Base-by-base conservation (phyloP, 257 asterid species). In the Coffea eugenioides region DNA sequence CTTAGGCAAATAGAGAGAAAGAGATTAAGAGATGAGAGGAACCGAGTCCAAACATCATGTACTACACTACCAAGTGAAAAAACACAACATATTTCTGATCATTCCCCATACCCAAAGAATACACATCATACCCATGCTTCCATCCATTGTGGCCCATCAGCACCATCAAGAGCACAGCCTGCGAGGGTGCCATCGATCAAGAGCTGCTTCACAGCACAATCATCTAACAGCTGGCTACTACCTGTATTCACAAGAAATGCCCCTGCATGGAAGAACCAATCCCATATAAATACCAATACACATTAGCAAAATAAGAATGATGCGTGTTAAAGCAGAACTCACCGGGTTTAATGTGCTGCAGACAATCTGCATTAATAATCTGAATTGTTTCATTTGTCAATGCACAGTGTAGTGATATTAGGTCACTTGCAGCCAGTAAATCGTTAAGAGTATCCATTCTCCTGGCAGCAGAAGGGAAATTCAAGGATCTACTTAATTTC, bases 141-240 rank as follows among this genome's bases (percentile, higher is more conserved):
- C 99, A 96, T 96, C 99, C 99, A 96, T 84, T 96, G 99, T 69
- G 99, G 99, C 84, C 99, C 99, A 89, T 96, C 99, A 83, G 98
- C 98, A 79, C 99, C 99, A 87, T 96, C 99, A 79, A 96, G 88
- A 79, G 99, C 99, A 85, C 98, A 94, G 67, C 98, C 99, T 51
- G 98, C 98, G 69, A 96, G 90, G 27, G 93, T 90, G 78, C 98
- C 99, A 80, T 96, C 99, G 65, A 96, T 96, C 88, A 96, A 78
- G 79, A 96, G 97, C 87, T 96, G 99, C 84, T 96, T 96, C 86
- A 96, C 97, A 52, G 98, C 98, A 90, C 99, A 96, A 82, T 96
- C 99, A 83, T 96, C 99, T 87, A 96, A 82, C 76, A 96, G 92
- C 90, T 94, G 99, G 90, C 96, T 88, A 84, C 99, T 96, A 67